Evolutionary conservation across 208 protist species (phyloP).

Genomic region (Phytomonas sp.): DNA sequence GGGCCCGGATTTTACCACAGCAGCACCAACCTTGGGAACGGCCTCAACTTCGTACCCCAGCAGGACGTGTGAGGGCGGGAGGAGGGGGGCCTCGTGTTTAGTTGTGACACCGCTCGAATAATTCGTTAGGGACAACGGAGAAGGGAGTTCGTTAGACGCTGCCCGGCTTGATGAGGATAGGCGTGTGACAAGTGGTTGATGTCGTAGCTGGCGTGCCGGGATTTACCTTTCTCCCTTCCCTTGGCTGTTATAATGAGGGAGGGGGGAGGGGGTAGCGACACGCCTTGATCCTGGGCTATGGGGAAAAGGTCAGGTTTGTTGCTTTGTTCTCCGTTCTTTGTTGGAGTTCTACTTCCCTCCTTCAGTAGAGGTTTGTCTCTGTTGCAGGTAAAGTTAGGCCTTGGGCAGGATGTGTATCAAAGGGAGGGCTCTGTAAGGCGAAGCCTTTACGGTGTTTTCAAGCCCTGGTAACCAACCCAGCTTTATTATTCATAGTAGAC

Average conservation of each 20-base stretch:
- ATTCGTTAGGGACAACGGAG: neutral
- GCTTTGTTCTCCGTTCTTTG: neutral
- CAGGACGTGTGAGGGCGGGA: no score
- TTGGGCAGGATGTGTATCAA: neutral
- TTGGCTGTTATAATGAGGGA: no score
- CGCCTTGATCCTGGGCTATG: neutral
- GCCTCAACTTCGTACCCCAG: neutral
- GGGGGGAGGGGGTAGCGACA: neutral
- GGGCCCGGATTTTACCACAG: neutral
- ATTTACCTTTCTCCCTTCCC: no score
- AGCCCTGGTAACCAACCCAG: neutral
- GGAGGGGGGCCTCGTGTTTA: no score
- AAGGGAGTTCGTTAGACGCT: neutral
- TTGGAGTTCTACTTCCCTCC: neutral
- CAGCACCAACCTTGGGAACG: neutral
- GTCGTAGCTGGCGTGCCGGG: no score
- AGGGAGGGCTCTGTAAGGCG: neutral
- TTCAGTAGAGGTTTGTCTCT: neutral
- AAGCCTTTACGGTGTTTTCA: neutral
- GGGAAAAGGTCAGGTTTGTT: neutral
- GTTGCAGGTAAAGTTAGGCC: neutral
- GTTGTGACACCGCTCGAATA: no score
- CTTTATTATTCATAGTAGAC: neutral
- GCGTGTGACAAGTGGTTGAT: no score
- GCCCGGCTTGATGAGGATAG: no score